A percentile compares a stretch with the other conserved stretches of the same genome.
phyloP scores from a whole-genome alignment of 176 grass and related monocot species.

The Oryza punctata region DNA sequence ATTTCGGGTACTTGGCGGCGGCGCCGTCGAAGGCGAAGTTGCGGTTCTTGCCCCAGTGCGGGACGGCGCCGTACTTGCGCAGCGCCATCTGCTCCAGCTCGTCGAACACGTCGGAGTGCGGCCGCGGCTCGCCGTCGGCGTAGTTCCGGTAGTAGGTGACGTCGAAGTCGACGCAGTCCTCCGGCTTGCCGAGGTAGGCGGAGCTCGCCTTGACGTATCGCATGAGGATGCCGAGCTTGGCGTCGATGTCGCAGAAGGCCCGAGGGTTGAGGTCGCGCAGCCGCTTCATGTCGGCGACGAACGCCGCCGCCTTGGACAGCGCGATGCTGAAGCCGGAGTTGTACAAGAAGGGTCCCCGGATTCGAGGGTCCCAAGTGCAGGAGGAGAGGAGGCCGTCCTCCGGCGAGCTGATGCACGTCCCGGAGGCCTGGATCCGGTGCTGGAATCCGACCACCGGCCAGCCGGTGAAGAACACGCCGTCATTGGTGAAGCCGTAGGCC shows the following conservation, averaged over 20 bases:
- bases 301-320: slow-evolving; percentile 22
- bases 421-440: slow-evolving; percentile 41
- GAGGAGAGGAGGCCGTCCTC: slow-evolving; percentile 30
- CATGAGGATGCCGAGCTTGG: slow-evolving; percentile 45
- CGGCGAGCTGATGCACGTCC: slow-evolving; percentile 26
- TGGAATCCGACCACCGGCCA: slow-evolving; percentile 53
- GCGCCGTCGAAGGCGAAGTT: slow-evolving; percentile 59
- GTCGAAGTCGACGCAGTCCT: slow-evolving; percentile 54
- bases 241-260: slow-evolving; percentile 51
- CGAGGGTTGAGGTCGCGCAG: slow-evolving; percentile 48
- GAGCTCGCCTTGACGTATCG: slow-evolving; percentile 53
- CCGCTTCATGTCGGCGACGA: slow-evolving; percentile 41
- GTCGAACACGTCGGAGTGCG: slow-evolving; percentile 39
- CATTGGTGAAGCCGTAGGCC: slow-evolving; percentile 50
- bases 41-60: slow-evolving; percentile 82
- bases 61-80: slow-evolving; percentile 51
- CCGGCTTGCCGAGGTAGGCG: slow-evolving; percentile 55
- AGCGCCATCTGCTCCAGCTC: slow-evolving; percentile 61
- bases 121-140: slow-evolving; percentile 3
- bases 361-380: slow-evolving; percentile 53
- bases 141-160: slow-evolving; percentile 53
- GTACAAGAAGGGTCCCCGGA: slow-evolving; percentile 42
- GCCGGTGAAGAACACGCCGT: slow-evolving; percentile 39
- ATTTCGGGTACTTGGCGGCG: slow-evolving; percentile 28
- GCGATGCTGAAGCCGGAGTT: slow-evolving; percentile 45